These are phyloP conservation scores for Ceratobasidium papillatum DNA, from an alignment of 1,284 basidiomycete species.

Conservation along the genomic window DNA sequence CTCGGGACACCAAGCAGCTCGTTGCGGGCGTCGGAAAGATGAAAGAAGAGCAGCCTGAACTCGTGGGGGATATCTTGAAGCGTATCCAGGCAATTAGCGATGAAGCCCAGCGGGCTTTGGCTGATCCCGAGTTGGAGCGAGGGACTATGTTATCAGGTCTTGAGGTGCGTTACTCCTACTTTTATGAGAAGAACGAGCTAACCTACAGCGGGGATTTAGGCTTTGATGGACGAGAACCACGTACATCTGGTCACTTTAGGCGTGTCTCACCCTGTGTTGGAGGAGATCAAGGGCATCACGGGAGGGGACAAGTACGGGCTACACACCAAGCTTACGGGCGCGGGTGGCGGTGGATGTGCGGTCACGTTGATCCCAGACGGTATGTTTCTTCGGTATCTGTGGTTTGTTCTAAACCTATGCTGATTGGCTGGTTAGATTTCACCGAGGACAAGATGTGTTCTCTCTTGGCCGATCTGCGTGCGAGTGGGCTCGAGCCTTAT, in stretches of 20 bases:
- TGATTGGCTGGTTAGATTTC: constrained; percentile 62
- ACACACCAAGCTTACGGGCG: constrained; percentile 97
- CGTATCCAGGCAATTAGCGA: constrained; percentile 85
- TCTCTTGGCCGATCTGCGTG: constrained; percentile 67
- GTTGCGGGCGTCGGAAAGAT: constrained; percentile 87
- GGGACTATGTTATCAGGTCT: constrained; percentile 64
- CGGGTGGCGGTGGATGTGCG: constrained; percentile 98
- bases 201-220: constrained; percentile 55
- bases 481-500: constrained; percentile 84
- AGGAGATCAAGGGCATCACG: constrained; percentile 81
- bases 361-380: constrained; percentile 95
- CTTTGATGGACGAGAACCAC: constrained; percentile 90
- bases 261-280: constrained; percentile 92
- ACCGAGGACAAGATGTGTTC: constrained; percentile 62
- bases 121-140: constrained; percentile 75
- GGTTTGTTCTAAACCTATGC: constrained; percentile 23
- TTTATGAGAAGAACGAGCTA: constrained; percentile 10
- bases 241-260: constrained; percentile 83
- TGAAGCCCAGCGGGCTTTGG: constrained; percentile 78
- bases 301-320: constrained; percentile 70
- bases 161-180: constrained; percentile 48
- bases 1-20: constrained; percentile 92
- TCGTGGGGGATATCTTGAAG: constrained; percentile 76
- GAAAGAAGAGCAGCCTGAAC: constrained; percentile 78
- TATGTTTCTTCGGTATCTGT: constrained; percentile 48